phyloP scores from a whole-genome alignment of 169 alveolate genomes.

The Plasmodium yoelii region DNA sequence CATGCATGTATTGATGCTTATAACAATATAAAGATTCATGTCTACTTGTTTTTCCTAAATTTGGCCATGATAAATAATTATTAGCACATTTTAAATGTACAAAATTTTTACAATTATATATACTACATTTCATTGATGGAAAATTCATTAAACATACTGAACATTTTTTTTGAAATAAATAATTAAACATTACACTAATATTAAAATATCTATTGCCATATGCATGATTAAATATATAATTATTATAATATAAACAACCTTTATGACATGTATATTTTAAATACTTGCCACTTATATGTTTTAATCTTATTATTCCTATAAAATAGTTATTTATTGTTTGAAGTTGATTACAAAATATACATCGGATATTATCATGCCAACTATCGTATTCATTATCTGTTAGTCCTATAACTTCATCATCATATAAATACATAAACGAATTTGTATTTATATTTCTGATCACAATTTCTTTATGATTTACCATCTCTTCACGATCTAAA shows the following conservation, averaged over 20 bases:
- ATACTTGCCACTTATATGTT: conserved; percentile 40
- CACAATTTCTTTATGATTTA: neutral
- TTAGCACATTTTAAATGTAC: conserved; percentile 52
- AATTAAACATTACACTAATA: conserved; percentile 36
- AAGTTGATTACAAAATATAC: conserved; percentile 60
- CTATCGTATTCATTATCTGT: conserved; percentile 43
- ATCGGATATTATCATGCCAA: conserved; percentile 24
- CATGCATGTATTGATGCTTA: conserved; percentile 73
- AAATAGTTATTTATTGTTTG: conserved; percentile 46
- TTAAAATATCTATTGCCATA: conserved; percentile 74
- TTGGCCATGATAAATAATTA: conserved; percentile 63
- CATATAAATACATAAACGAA: conserved; percentile 28
- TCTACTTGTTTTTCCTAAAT: conserved; percentile 47
- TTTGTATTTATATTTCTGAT: conserved; percentile 16
- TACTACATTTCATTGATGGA: conserved; percentile 66
- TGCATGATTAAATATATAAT: conserved; percentile 37
- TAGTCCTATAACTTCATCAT: conserved; percentile 58
- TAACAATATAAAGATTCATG: conserved; percentile 56
- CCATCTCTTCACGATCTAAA: conserved; percentile 16
- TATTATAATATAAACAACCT: conserved; percentile 45
- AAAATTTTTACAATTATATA: conserved; percentile 36
- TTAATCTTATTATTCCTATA: conserved; percentile 43
- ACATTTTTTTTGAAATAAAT: conserved; percentile 43
- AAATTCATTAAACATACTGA: conserved; percentile 42
- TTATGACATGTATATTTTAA: conserved; percentile 66